phyloP scores from a whole-genome alignment of 164 flowering plant genomes.

The Tetrastigma voinierianum region DNA sequence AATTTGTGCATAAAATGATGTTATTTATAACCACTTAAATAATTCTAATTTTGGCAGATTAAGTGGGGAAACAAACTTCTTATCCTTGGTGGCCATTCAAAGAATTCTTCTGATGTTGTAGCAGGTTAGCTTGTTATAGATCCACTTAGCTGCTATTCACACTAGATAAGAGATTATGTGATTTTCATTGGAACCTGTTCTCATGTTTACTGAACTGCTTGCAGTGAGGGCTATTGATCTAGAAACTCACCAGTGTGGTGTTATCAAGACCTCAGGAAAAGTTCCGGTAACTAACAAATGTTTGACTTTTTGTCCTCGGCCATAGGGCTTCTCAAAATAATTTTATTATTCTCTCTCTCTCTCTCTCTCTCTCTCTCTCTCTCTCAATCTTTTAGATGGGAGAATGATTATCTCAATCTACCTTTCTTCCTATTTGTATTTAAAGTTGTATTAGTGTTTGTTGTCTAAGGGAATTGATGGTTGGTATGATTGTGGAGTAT shows the following conservation, averaged over 20 bases:
- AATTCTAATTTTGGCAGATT: conserved; percentile 41
- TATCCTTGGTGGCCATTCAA: conserved; percentile 70
- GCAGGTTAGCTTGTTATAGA: conserved; percentile 42
- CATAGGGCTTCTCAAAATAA: neutral
- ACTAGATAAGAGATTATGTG: neutral
- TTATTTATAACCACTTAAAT: neutral
- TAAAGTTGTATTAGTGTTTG: neutral
- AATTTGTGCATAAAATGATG: neutral
- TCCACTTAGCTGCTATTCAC: neutral
- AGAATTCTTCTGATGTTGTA: conserved; percentile 40
- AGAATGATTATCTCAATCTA: too few relatives aligned
- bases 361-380: neutral
- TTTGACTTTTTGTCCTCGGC: neutral
- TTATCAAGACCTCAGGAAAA: conserved; percentile 68
- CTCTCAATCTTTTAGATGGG: too few relatives aligned
- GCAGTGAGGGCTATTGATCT: conserved; percentile 71
- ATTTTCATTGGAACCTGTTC: conserved; percentile 10
- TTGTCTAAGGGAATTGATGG: neutral
- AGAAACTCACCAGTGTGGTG: conserved; percentile 52
- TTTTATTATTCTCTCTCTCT: neutral
- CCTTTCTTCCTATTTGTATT: too few relatives aligned
- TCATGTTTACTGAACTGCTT: conserved; percentile 21
- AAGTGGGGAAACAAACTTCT: conserved; percentile 71
- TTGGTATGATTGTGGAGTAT: conserved; percentile 4
- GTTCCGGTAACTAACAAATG: conserved; percentile 60